Base-by-base conservation (phyloP, 2,329 filamentous ascomycete species). In the Parastagonospora nodorum region DNA sequence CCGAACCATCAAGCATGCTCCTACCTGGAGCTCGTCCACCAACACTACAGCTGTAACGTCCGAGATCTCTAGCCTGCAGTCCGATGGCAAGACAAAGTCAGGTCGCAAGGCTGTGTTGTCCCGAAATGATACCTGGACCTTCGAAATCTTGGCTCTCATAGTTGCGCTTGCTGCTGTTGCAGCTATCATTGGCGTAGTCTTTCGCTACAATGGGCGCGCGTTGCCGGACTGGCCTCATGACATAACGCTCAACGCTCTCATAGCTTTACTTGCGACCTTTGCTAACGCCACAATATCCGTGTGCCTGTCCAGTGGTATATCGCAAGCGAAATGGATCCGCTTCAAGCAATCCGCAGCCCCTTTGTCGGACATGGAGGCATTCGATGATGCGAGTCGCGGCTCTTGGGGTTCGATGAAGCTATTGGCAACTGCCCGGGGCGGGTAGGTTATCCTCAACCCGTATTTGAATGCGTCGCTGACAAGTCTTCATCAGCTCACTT, bases 311-410 rank as follows among this genome's bases (percentile, higher is more conserved):
- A 57, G 51, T 44, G 53, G 53, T 16, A 45, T 57, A 11, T 57
- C 53, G 7, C 53, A 57, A 38, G 51, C 51, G 24, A 57, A 57
- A 35, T 57, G 53, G 51, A 54, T 57, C 27, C 41, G 41, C 7
- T 57, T 57, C 51, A 57, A 51, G 27, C 24, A 43, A 31, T 30
- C 37, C 27, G 37, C 44, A 8, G 36, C 36, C 33, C 51, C 53
- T 5, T 28, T 57, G 10, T 57, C 53, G 8, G 53, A 57, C 12
- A 50, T 57, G 32, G 53, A 57, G 27, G 45, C 31, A 11, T 57
- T 57, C 24, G 53, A 54, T 38, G 53, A 57, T 19, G 53, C 53
- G 11, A 57, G 51, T 49, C 53, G 53, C 35, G 53, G 53, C n/a
- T 48, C 53, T 5, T 57, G 53, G 47, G 53, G 53, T 12, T 39